Conservation (phyloP, 495 filamentous ascomycete species). For the Penicillium salamii region DNA sequence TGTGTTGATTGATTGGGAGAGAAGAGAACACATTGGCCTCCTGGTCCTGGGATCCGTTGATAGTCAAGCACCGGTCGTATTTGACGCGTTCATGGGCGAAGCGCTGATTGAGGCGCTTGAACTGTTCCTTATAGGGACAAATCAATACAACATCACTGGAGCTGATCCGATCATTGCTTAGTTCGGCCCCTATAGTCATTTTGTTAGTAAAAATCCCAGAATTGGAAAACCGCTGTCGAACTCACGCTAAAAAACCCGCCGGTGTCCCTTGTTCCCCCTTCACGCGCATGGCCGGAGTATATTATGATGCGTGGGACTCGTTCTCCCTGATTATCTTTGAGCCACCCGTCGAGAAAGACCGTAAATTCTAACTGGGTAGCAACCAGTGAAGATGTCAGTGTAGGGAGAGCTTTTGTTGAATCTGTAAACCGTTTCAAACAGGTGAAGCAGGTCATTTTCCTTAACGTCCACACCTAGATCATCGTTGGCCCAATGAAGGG, state of each 20-base stretch:
- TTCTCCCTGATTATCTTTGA: background rate
- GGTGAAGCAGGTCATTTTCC: constrained; percentile 11
- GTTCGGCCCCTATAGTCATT: background rate
- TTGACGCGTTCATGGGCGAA: too few species aligned
- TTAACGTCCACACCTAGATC: constrained; percentile 3
- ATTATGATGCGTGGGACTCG: background rate
- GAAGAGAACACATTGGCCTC: too few species aligned
- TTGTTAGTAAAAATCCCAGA: background rate
- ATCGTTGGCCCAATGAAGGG: constrained; percentile 17
- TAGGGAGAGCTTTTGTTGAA: constrained; percentile 6
- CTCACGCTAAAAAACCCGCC: background rate
- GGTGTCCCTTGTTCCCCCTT: background rate
- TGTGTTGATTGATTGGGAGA: too few species aligned
- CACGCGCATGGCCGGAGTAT: constrained; percentile 4
- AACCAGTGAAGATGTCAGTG: background rate
- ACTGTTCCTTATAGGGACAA: too few species aligned
- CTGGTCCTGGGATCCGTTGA: too few species aligned
- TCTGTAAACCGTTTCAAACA: constrained; percentile 7
- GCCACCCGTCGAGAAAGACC: background rate
- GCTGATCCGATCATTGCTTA: background rate
- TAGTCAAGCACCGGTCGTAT: too few species aligned
- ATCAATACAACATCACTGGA: too few species aligned
- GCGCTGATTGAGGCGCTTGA: too few species aligned
- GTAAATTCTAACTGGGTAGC: background rate
- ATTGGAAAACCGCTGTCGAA: background rate